These are phyloP conservation scores for Wickerhamomyces xylosicus DNA, from an alignment of 805 yeast species.

Conservation along the genomic window DNA sequence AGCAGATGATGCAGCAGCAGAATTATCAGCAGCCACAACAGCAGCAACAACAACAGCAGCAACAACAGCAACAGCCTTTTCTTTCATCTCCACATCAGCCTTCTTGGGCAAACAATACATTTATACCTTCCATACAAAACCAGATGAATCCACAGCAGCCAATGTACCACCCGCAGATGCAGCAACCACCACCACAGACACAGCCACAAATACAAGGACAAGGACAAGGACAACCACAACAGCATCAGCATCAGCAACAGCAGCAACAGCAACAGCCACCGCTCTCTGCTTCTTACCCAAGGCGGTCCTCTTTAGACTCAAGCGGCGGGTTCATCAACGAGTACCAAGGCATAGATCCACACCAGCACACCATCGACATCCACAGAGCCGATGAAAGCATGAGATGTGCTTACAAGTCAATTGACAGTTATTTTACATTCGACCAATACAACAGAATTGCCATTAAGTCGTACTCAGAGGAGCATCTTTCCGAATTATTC, in stretches of 20 bases:
- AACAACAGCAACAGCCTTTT: not conserved
- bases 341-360: slow-evolving; percentile 1
- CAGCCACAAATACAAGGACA: slow-evolving; percentile 1
- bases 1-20: not conserved
- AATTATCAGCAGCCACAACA: slow-evolving; percentile 3
- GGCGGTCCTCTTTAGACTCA: slow-evolving; percentile 3
- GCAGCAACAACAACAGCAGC: slow-evolving; percentile 4
- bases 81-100: too few species aligned
- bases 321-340: slow-evolving; percentile 8
- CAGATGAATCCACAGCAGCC: not conserved
- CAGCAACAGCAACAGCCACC: not conserved
- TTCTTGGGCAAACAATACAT: too few species aligned
- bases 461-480: slow-evolving; percentile 8
- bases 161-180: slow-evolving; percentile 3
- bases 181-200: slow-evolving; percentile 3
- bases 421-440: slow-evolving; percentile 16
- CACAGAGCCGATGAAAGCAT: slow-evolving; percentile 11
- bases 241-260: not conserved
- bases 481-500: slow-evolving; percentile 5
- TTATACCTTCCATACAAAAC: too few species aligned
- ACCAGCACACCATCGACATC: slow-evolving; percentile 1
- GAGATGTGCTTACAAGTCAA: slow-evolving; percentile 10
- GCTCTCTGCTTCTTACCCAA: not conserved
- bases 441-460: slow-evolving; percentile 17
- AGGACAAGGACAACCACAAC: slow-evolving; percentile 1